Evolutionary conservation across 177 flowering plant genomes (phyloP).

Genomic region (Tripterygium wilfordii): DNA sequence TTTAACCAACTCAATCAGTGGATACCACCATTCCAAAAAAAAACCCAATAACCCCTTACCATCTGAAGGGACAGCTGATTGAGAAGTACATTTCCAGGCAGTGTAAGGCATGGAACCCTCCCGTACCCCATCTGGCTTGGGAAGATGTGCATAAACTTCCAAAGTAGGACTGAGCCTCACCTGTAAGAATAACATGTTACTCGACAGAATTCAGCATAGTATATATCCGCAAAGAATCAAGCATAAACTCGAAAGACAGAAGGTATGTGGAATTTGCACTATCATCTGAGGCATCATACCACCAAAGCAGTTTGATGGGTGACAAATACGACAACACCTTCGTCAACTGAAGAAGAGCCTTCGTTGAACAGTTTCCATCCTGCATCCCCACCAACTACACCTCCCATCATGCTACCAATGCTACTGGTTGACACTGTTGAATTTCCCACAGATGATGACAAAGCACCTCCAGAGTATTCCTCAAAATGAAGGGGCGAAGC

Average conservation of each 20-base stretch:
- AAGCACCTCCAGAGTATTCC: slow-evolving; percentile 42
- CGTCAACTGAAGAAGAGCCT: slow-evolving; percentile 70
- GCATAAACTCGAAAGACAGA: slow-evolving; percentile 9
- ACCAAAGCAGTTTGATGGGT: slow-evolving; percentile 90
- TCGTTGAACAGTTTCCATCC: slow-evolving; percentile 79
- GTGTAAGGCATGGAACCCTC: slow-evolving; percentile 95
- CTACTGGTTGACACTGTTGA: slow-evolving; percentile 43
- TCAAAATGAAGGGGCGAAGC: slow-evolving; percentile 77
- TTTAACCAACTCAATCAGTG: no score
- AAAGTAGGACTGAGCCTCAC: slow-evolving; percentile 66
- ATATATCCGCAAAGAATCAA: not conserved
- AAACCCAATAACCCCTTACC: slow-evolving; percentile 33
- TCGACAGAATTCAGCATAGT: slow-evolving; percentile 1
- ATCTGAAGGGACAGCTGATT: slow-evolving; percentile 31
- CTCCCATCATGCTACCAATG: slow-evolving; percentile 85
- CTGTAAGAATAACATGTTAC: slow-evolving; percentile 30
- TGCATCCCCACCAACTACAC: slow-evolving; percentile 74
- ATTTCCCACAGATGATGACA: slow-evolving; percentile 37
- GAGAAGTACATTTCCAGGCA: slow-evolving; percentile 75
- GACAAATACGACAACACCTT: slow-evolving; percentile 93
- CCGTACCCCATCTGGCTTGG: slow-evolving; percentile 86
- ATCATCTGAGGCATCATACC: slow-evolving; percentile 64
- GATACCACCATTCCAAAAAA: no score
- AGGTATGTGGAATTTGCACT: slow-evolving; percentile 20
- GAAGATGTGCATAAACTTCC: slow-evolving; percentile 73